Conservation (phyloP, 768 basidiomycete species). For the Lentinula guzmanii region DNA sequence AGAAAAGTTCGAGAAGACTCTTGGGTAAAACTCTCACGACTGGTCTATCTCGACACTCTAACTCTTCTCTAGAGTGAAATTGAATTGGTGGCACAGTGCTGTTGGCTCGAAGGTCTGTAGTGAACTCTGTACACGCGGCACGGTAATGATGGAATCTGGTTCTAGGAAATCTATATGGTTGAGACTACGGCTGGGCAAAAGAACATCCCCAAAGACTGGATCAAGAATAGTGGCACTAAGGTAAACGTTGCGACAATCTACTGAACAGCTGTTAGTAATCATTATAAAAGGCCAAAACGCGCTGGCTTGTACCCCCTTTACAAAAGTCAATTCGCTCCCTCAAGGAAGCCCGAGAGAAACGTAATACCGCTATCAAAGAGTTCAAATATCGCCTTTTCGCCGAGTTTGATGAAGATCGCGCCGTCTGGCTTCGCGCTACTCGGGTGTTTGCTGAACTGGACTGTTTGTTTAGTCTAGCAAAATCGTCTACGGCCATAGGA, state of each 20-base stretch:
- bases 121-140: too few relatives aligned
- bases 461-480: slow-evolving; percentile 88
- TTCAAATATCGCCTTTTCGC: slow-evolving; percentile 77
- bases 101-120: slow-evolving; percentile 68
- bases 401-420: slow-evolving; percentile 79
- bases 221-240: slow-evolving; percentile 75
- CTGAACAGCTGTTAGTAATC: neutral
- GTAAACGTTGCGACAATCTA: slow-evolving; percentile 28
- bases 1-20: slow-evolving; percentile 56
- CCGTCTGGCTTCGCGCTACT: slow-evolving; percentile 77
- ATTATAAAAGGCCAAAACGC: slow-evolving; percentile 50
- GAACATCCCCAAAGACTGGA: slow-evolving; percentile 79
- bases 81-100: slow-evolving; percentile 72
- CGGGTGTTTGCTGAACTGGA: slow-evolving; percentile 93
- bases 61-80: slow-evolving; percentile 33
- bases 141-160: neutral
- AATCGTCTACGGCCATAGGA: slow-evolving; percentile 82
- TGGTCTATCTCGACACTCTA: slow-evolving; percentile 5
- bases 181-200: slow-evolving; percentile 59
- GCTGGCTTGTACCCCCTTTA: slow-evolving; percentile 75
- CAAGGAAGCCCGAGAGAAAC: slow-evolving; percentile 92
- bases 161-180: slow-evolving; percentile 85
- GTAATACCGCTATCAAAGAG: slow-evolving; percentile 69
- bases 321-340: slow-evolving; percentile 67
- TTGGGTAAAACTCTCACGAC: slow-evolving; percentile 42